Conservation (phyloP, 2,329 filamentous ascomycete species). For the Neonectria neomacrospora region DNA sequence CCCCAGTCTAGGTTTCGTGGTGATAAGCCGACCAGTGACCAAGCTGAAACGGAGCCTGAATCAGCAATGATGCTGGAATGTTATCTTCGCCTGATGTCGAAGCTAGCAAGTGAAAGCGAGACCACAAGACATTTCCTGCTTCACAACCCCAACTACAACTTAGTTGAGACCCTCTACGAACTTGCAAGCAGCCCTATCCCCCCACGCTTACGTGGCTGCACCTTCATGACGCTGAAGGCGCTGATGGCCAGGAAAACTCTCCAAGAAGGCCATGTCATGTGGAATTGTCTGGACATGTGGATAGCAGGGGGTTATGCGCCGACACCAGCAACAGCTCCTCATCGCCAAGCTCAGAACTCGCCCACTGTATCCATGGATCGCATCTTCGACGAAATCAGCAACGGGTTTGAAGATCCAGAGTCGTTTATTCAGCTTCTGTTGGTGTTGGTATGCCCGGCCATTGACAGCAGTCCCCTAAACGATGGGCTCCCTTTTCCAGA, state of each 20-base stretch:
- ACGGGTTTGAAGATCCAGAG: conserved; percentile 85
- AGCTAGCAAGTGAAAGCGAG: conserved; percentile 80
- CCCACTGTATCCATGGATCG: conserved; percentile 65
- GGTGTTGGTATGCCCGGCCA: conserved; percentile 74
- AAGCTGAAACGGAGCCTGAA: conserved; percentile 86
- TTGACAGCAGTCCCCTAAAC: conserved; percentile 70
- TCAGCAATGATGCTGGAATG: conserved; percentile 97
- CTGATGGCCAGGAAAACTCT: conserved; percentile 79
- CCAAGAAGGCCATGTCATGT: conserved; percentile 77
- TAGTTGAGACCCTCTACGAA: conserved; percentile 80
- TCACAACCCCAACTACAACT: conserved; percentile 69
- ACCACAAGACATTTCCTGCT: conserved; percentile 80
- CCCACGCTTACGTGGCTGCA: conserved; percentile 81
- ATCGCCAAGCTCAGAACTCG: conserved; percentile 48
- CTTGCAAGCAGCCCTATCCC: conserved; percentile 82
- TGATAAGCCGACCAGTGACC: conserved; percentile 70
- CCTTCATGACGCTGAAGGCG: conserved; percentile 81
- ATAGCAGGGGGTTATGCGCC: conserved; percentile 69
- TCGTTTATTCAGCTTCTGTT: conserved; percentile 84
- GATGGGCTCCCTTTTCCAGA: conserved; percentile 89
- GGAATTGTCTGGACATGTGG: conserved; percentile 84
- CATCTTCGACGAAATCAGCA: conserved; percentile 78
- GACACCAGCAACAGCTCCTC: conserved; percentile 47
- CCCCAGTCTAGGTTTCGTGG: conserved; percentile 59
- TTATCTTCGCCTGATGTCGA: conserved; percentile 87